Percentiles rank a stretch among this genome's conserved stretches.
Conservation (phyloP, 495 filamentous ascomycete genomes). For the Aspergillus olivimuriae region DNA sequence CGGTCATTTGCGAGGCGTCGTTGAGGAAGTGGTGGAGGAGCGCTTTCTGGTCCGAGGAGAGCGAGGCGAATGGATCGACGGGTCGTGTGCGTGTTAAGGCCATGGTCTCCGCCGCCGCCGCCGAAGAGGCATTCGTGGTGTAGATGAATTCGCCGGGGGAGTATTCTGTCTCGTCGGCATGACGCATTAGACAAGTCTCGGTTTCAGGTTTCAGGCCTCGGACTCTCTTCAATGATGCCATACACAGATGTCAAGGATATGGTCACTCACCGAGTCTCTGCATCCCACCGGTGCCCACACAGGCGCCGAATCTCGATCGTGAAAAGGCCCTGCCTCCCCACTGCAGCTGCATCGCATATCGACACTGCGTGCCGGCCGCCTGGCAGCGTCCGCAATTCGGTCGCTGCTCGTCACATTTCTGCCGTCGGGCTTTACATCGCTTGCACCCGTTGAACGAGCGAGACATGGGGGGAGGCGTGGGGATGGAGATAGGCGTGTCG, state of each 20-base stretch:
- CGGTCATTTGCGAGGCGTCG: conserved; percentile 41
- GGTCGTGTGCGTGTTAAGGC: conserved; percentile 24
- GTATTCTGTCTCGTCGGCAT: no score
- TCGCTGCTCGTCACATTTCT: conserved; percentile 40
- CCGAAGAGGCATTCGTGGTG: conserved; percentile 27
- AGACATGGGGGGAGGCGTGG: conserved; percentile 43
- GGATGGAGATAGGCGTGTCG: no score
- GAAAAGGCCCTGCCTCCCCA: conserved; percentile 32
- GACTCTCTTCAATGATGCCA: no score
- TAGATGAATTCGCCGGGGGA: conserved; percentile 44
- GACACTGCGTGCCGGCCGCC: conserved; percentile 14
- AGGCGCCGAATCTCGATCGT: conserved; percentile 41
- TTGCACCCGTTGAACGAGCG: conserved; percentile 41
- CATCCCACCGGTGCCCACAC: conserved; percentile 38
- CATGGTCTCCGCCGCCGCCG: conserved; percentile 16
- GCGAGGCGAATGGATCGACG: conserved; percentile 38
- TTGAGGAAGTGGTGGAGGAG: conserved; percentile 41
- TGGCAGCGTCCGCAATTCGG: conserved; percentile 34
- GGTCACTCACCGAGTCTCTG: conserved; percentile 33
- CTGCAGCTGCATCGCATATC: conserved; percentile 23
- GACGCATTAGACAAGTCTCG: no score
- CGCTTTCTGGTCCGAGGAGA: conserved; percentile 33
- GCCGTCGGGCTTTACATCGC: conserved; percentile 41
- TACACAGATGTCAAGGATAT: background rate
- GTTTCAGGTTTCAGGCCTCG: no score